Conservation (phyloP, 2,329 filamentous ascomycete genomes). For the Dissoconium aciculare region DNA sequence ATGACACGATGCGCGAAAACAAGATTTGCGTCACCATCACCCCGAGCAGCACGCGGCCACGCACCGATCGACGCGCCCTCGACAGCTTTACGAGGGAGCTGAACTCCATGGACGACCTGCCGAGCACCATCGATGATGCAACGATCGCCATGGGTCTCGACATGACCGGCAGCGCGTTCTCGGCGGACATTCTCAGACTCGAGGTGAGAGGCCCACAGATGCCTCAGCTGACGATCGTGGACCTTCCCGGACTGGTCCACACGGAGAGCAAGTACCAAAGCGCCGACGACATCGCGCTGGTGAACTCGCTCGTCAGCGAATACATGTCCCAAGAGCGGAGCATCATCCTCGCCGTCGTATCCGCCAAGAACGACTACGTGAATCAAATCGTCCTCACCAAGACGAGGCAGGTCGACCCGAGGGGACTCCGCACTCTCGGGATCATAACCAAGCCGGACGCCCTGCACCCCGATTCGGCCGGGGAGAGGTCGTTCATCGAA, state of each 20-base stretch:
- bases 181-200: constrained; percentile 19
- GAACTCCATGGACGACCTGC: background rate
- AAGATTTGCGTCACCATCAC: too few species aligned
- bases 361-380: constrained; percentile 28
- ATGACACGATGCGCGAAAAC: too few species aligned
- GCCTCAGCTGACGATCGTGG: constrained; percentile 14
- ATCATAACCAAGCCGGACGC: constrained; percentile 25
- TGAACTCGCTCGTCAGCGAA: constrained; percentile 23
- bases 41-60: too few species aligned
- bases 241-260: constrained; percentile 15
- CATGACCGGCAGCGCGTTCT: constrained; percentile 23
- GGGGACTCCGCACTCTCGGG: constrained; percentile 19
- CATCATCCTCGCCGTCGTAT: constrained; percentile 30
- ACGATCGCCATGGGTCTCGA: constrained; percentile 33
- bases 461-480: constrained; percentile 25
- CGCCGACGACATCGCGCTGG: constrained; percentile 23
- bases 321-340: constrained; percentile 26
- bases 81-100: constrained; percentile 1
- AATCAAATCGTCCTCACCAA: constrained; percentile 31
- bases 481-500: constrained; percentile 29
- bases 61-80: too few species aligned
- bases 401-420: constrained; percentile 22
- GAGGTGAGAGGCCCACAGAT: constrained; percentile 11
- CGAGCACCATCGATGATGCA: background rate
- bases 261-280: constrained; percentile 18